phyloP scores from a whole-genome alignment of 2,329 filamentous ascomycete species.

The Botryotinia convoluta region DNA sequence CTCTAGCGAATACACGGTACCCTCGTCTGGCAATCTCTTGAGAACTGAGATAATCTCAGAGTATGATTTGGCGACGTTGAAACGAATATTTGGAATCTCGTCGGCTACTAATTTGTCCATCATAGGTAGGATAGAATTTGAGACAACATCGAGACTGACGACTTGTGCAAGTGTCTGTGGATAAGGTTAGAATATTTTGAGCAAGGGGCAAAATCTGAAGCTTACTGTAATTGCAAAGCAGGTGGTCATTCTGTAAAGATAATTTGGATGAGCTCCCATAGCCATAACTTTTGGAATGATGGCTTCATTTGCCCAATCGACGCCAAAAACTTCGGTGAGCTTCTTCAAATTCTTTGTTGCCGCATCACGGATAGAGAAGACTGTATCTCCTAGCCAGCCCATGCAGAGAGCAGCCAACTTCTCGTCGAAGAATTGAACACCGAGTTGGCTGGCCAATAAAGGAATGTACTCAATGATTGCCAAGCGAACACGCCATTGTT shows the following conservation, averaged over 20 bases:
- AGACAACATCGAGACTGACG: slow-evolving; percentile 89
- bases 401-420: slow-evolving; percentile 94
- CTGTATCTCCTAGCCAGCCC: slow-evolving; percentile 97
- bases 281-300: slow-evolving; percentile 99
- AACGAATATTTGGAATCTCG: slow-evolving; percentile 97
- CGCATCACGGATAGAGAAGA: slow-evolving; percentile 97
- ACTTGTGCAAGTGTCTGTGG: slow-evolving; percentile 85
- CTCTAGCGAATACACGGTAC: slow-evolving; percentile 80
- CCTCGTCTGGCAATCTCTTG: slow-evolving; percentile 83
- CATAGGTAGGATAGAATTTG: slow-evolving; percentile 91
- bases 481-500: slow-evolving; percentile 96
- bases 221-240: slow-evolving; percentile 97
- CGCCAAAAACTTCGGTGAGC: slow-evolving; percentile 96
- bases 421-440: slow-evolving; percentile 97
- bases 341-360: slow-evolving; percentile 98
- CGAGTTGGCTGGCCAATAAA: slow-evolving; percentile 88
- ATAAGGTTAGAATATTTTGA: slow-evolving; percentile 15
- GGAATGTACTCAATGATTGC: slow-evolving; percentile 99
- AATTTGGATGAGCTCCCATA: slow-evolving; percentile 98
- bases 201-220: slow-evolving; percentile 30
- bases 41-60: slow-evolving; percentile 85
- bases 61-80: slow-evolving; percentile 99
- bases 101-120: slow-evolving; percentile 90
- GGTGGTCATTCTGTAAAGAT: slow-evolving; percentile 99
- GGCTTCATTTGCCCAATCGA: slow-evolving; percentile 93